Base-by-base conservation (phyloP, 2,329 filamentous ascomycete genomes). In the Fusarium paranaense region DNA sequence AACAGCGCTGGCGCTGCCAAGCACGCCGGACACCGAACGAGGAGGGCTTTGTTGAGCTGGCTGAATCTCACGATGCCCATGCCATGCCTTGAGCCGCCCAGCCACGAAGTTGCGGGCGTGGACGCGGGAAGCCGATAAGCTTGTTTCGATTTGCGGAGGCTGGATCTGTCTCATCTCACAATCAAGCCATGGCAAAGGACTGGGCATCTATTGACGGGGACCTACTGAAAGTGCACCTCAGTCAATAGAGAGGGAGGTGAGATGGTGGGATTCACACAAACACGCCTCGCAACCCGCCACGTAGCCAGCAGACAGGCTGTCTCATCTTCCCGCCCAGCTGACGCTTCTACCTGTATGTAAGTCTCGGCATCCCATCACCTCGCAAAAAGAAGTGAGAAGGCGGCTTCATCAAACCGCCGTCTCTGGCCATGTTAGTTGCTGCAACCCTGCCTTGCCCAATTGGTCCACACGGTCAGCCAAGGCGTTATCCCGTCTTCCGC, bases 81-180 rank as follows among this genome's bases (percentile, higher is more conserved):
- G 57, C 65, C 40, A 47, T n/a, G 42, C 22, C 30, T 32, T 32
- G 30, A 32, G 30, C 30, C 30, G 30, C 30, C 42, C 59, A n/a
- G 20, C 38, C 32, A 61, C 62, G 62, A 62, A 50, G 30, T 22
- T 40, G 37, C 60, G 70, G 70, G n/a, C 54, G 20, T 57, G 54
- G 20, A 18, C n/a, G 30, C 72, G 72, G 72, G 69, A 73, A 70
- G 62, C 57, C 56, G 66, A 75, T 74, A 74, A 74, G 72, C 72
- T 74, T 74, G 72, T 74, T 75, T 73, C 42, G 54, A 30, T 58
- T 64, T 75, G 69, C n/a, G 50, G 62, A 64, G 65, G 38, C 25
- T 57, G 37, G 33, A 32, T 33, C 60, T 45, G 60, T 30, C 62
- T 73, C 52, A 37, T 52, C 16, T 27, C 30, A n/a, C 27, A 22